These are phyloP conservation scores for Cladosporium colombiae DNA, from an alignment of 2,329 filamentous ascomycete genomes.

Conservation along the genomic window DNA sequence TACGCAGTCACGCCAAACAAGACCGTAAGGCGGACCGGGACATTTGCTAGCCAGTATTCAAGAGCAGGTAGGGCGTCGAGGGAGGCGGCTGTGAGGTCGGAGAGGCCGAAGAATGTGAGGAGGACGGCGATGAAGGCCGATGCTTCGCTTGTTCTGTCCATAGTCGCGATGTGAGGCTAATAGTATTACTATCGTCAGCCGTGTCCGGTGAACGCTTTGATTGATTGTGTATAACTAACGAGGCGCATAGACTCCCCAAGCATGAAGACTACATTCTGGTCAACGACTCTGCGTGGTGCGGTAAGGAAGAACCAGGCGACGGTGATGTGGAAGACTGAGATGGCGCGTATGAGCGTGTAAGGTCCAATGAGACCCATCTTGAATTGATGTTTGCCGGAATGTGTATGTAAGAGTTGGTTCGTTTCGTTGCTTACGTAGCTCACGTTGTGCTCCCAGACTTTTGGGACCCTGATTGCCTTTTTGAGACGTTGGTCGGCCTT, in stretches of 20 bases:
- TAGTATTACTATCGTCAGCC: conserved; percentile 2
- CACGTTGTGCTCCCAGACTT: background rate
- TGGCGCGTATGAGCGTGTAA: conserved; percentile 75
- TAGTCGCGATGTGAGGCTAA: conserved; percentile 65
- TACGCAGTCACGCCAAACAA: conserved; percentile 65
- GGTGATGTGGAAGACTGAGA: conserved; percentile 83
- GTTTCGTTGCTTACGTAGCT: background rate
- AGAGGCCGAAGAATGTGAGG: conserved; percentile 59
- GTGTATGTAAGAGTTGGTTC: background rate
- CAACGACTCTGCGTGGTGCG: conserved; percentile 69
- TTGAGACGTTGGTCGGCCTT: background rate
- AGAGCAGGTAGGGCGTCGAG: conserved; percentile 46
- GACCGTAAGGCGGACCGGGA: conserved; percentile 66
- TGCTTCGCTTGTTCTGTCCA: conserved; percentile 68
- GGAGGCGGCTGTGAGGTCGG: conserved; percentile 49
- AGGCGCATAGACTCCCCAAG: conserved; percentile 82
- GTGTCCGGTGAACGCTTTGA: no score
- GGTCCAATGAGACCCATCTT: conserved; percentile 79
- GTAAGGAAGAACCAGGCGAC: conserved; percentile 82
- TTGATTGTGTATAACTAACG: no score
- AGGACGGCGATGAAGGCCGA: conserved; percentile 69
- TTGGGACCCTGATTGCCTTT: conserved; percentile 9
- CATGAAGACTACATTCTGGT: conserved; percentile 78
- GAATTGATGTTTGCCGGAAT: background rate
- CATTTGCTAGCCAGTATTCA: conserved; percentile 51